Evolutionary conservation across 2,329 filamentous ascomycete genomes (phyloP).

Genomic region (Pseudocercospora eumusae): DNA sequence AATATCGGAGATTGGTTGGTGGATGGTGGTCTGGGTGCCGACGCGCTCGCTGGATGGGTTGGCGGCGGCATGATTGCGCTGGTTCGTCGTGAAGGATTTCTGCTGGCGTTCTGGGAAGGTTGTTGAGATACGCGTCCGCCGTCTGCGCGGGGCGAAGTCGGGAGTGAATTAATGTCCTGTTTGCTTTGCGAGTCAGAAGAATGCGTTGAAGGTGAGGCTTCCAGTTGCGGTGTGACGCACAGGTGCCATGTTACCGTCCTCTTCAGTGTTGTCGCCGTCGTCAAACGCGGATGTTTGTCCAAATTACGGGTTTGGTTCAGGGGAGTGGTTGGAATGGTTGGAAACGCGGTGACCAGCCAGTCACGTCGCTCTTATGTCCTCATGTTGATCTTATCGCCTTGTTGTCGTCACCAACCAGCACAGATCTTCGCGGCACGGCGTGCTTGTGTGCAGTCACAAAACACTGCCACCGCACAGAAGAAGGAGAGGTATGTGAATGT

Average conservation of each 20-base stretch:
- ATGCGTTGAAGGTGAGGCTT: background rate
- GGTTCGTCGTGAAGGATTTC: slow-evolving; percentile 26
- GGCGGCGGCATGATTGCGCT: slow-evolving; percentile 32
- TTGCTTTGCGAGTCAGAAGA: slow-evolving; percentile 5
- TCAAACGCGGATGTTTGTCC: background rate
- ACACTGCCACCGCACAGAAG: slow-evolving; percentile 8
- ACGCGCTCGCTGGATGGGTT: slow-evolving; percentile 31
- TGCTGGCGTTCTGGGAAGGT: slow-evolving; percentile 21
- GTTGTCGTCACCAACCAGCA: background rate
- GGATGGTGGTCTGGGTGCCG: slow-evolving; percentile 13
- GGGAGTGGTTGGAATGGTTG: background rate
- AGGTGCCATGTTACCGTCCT: background rate
- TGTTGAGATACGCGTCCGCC: slow-evolving; percentile 34
- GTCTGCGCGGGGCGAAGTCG: slow-evolving; percentile 41
- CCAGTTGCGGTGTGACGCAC: background rate
- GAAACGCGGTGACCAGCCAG: background rate
- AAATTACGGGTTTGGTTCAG: background rate
- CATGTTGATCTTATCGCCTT: slow-evolving; percentile 4
- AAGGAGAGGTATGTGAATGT: background rate
- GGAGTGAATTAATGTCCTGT: slow-evolving; percentile 47
- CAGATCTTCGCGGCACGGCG: background rate
- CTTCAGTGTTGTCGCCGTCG: too few relatives aligned
- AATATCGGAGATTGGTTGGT: slow-evolving; percentile 28
- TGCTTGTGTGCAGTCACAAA: background rate
- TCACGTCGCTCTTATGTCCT: slow-evolving; percentile 7